A percentile compares a stretch with the other conserved stretches of the same genome.
Conservation (phyloP, 75 land plant genomes). For the Azolla pinnata region DNA sequence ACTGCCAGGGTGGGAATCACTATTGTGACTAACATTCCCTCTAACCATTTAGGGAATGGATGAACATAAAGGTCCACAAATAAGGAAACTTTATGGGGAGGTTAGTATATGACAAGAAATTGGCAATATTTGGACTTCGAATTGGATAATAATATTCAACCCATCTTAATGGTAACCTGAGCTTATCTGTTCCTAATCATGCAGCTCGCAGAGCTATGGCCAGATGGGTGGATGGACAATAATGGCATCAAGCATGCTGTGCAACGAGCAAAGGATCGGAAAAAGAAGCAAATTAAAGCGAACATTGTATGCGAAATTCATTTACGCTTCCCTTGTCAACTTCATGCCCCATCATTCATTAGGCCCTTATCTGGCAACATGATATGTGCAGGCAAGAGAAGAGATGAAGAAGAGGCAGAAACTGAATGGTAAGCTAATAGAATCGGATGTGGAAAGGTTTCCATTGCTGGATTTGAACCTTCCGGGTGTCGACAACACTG, state of each 20-base stretch:
- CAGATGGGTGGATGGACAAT: conserved; percentile 81
- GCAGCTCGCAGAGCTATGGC: conserved; percentile 97
- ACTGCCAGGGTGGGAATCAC: neutral
- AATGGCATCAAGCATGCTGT: conserved; percentile 83
- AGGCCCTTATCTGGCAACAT: neutral
- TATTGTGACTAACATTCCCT: neutral
- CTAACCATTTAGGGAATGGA: conserved; percentile 60
- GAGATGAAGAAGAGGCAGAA: neutral
- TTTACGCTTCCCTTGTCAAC: too few relatives aligned
- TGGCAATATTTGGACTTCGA: too few relatives aligned
- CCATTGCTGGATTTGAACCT: neutral
- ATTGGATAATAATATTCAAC: too few relatives aligned
- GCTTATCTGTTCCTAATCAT: neutral
- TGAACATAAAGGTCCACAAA: conserved; percentile 77
- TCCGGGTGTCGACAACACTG: neutral
- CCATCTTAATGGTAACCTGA: too few relatives aligned
- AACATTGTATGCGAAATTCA: neutral
- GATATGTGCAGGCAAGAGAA: neutral
- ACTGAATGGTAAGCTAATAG: neutral
- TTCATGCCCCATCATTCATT: neutral
- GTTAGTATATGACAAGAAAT: too few relatives aligned
- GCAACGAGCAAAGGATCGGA: conserved; percentile 67
- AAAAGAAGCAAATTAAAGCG: conserved; percentile 27
- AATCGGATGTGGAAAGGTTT: neutral
- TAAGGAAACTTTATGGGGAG: conserved; percentile 73